Percentiles rank a stretch among this genome's conserved stretches.
Evolutionary conservation across 495 filamentous ascomycete species (phyloP).

Genomic region (Aspergillus haitiensis): DNA sequence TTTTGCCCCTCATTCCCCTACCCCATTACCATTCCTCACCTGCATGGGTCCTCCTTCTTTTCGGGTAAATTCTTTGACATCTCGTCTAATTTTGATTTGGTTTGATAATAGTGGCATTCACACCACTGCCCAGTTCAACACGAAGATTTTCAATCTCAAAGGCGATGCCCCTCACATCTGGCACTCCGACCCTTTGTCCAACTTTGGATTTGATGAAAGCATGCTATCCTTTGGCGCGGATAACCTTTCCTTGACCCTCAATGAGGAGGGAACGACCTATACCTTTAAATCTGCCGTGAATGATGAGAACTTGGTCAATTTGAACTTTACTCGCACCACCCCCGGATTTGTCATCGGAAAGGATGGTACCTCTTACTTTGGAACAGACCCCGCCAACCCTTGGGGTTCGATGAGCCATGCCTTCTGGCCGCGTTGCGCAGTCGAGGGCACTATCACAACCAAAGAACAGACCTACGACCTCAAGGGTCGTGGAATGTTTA

Average conservation of each 20-base stretch:
- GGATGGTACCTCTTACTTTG: conserved; percentile 80
- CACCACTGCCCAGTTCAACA: conserved; percentile 87
- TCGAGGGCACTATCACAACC: conserved; percentile 81
- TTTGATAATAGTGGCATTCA: conserved; percentile 68
- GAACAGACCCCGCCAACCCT: conserved; percentile 77
- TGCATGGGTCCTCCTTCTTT: conserved; percentile 1
- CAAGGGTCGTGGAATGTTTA: conserved; percentile 73
- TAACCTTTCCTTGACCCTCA: conserved; percentile 76
- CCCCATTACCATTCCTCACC: background rate
- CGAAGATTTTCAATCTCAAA: conserved; percentile 81
- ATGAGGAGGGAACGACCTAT: conserved; percentile 77
- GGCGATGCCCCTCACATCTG: conserved; percentile 68
- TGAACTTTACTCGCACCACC: conserved; percentile 70
- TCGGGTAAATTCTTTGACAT: background rate
- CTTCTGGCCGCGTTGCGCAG: conserved; percentile 86
- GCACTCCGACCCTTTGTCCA: conserved; percentile 72
- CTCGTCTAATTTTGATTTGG: conserved; percentile 8
- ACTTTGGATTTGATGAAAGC: conserved; percentile 80
- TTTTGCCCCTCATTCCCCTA: background rate
- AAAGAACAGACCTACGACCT: conserved; percentile 81
- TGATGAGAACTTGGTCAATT: conserved; percentile 72
- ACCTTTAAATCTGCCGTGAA: conserved; percentile 83
- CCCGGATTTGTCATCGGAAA: conserved; percentile 87
- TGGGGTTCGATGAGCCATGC: conserved; percentile 91
- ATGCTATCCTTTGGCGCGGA: conserved; percentile 81